phyloP scores from a whole-genome alignment of 2,329 filamentous ascomycete species.

The Fusarium longipes region DNA sequence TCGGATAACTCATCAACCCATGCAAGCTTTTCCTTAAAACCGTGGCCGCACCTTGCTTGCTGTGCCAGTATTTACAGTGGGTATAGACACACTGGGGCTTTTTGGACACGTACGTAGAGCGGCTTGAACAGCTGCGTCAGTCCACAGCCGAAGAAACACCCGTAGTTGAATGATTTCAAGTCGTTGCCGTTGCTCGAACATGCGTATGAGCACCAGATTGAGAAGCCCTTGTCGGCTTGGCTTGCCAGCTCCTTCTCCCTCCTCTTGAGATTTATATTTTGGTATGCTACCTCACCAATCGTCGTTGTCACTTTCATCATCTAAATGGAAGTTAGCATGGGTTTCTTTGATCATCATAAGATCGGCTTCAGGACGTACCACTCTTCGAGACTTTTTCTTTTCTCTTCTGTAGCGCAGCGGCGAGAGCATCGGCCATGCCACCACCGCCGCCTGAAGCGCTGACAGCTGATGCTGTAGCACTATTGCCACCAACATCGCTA shows the following conservation, averaged over 20 bases:
- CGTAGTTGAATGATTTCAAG: slow-evolving; percentile 4
- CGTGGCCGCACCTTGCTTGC: slow-evolving; percentile 22
- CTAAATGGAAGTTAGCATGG: slow-evolving; percentile 55
- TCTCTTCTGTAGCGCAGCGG: slow-evolving; percentile 80
- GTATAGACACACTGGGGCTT: slow-evolving; percentile 27
- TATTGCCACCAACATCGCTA: slow-evolving; percentile 63
- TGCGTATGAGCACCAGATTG: slow-evolving; percentile 13
- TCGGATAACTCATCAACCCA: slow-evolving; percentile 33
- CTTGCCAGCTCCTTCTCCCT: slow-evolving; percentile 19
- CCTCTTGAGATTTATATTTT: slow-evolving; percentile 19
- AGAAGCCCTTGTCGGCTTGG: slow-evolving; percentile 22
- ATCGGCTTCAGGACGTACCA: slow-evolving; percentile 72
- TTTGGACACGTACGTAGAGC: slow-evolving; percentile 2
- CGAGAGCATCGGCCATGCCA: slow-evolving; percentile 84
- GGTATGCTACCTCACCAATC: slow-evolving; percentile 66
- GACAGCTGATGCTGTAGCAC: slow-evolving; percentile 63
- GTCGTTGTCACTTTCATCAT: slow-evolving; percentile 81
- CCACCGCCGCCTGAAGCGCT: slow-evolving; percentile 67
- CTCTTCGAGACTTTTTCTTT: slow-evolving; percentile 95
- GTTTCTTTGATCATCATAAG: not conserved
- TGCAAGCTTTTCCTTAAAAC: slow-evolving; percentile 34
- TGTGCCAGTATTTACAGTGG: slow-evolving; percentile 24
- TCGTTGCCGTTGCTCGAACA: slow-evolving; percentile 8
- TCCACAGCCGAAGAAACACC: slow-evolving; percentile 18
- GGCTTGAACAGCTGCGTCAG: slow-evolving; percentile 10